Conservation (phyloP, 78 protist genomes). For the Thecamonas trahens region DNA sequence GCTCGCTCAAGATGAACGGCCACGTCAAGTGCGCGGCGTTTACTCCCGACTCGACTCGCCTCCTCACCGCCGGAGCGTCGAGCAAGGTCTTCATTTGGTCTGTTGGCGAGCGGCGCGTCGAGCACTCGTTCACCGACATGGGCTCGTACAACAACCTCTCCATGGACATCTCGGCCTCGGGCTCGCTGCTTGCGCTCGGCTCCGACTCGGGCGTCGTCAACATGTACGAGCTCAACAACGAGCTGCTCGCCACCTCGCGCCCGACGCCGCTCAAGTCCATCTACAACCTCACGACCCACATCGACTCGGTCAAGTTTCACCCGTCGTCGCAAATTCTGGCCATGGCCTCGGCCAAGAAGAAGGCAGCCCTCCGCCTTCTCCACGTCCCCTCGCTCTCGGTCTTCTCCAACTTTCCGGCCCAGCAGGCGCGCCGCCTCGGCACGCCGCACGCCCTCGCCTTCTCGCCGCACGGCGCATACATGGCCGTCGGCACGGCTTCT, state of each 20-base stretch:
- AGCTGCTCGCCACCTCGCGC: background rate
- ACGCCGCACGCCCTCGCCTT: conserved; percentile 13
- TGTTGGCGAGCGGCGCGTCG: too few species aligned
- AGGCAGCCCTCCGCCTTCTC: conserved; percentile 16
- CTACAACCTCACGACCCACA: conserved; percentile 36
- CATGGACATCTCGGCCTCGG: too few species aligned
- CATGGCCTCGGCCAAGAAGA: background rate
- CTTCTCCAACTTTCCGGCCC: conserved; percentile 59
- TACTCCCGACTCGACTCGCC: background rate
- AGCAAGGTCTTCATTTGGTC: too few species aligned
- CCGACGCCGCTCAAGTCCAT: conserved; percentile 19
- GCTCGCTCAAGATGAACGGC: conserved; percentile 15
- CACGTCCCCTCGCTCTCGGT: conserved; percentile 26
- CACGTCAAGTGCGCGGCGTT: background rate
- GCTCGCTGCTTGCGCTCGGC: too few species aligned
- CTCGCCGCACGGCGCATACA: conserved; percentile 9
- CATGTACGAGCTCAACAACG: conserved; percentile 13
- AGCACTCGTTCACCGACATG: too few species aligned
- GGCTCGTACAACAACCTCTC: too few species aligned
- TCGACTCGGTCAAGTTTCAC: conserved; percentile 7
- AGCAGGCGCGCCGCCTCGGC: conserved; percentile 21
- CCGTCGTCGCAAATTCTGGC: conserved; percentile 6
- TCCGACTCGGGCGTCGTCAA: conserved; percentile 36
- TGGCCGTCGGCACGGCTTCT: conserved; percentile 30
- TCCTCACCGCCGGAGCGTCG: too few species aligned